phyloP scores from a whole-genome alignment of 352 stramenopile species.

The Phytophthora foliorum region DNA sequence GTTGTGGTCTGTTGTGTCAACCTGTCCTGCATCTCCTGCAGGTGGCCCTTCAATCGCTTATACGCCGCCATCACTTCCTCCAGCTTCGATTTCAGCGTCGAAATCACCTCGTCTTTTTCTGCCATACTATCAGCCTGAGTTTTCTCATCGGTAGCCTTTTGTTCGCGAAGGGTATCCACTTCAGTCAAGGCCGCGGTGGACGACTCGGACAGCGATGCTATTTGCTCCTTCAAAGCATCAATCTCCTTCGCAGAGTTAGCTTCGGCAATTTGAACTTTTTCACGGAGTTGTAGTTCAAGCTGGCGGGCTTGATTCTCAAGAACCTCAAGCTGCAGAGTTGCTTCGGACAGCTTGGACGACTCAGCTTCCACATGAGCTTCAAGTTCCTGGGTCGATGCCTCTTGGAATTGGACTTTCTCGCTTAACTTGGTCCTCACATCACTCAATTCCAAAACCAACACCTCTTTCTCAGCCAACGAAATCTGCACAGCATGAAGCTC shows the following conservation, averaged over 20 bases:
- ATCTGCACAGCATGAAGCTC: neutral
- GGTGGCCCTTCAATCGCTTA: conserved; percentile 62
- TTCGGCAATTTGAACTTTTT: conserved; percentile 20
- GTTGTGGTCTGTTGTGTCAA: conserved; percentile 47
- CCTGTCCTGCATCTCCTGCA: conserved; percentile 56
- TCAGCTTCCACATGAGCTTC: conserved; percentile 18
- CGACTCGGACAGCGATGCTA: conserved; percentile 30
- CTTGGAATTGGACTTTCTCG: neutral
- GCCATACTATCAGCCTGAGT: conserved; percentile 10
- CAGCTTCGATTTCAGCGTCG: conserved; percentile 64
- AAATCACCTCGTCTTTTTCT: conserved; percentile 60
- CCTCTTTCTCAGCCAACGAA: neutral
- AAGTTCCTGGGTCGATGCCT: neutral
- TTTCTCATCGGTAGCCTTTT: conserved; percentile 25
- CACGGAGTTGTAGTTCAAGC: conserved; percentile 28
- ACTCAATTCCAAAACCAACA: neutral
- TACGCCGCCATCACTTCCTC: conserved; percentile 74
- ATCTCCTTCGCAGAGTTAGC: conserved; percentile 26
- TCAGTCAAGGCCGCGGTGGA: conserved; percentile 22
- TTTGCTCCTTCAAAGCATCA: conserved; percentile 29
- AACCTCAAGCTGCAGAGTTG: conserved; percentile 17
- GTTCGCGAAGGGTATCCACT: conserved; percentile 27
- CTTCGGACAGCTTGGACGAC: conserved; percentile 4
- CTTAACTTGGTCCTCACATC: conserved; percentile 8
- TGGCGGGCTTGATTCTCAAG: conserved; percentile 30